phyloP scores from a whole-genome alignment of 192 early-diverging fungal species.

The Mortierella antarctica region DNA sequence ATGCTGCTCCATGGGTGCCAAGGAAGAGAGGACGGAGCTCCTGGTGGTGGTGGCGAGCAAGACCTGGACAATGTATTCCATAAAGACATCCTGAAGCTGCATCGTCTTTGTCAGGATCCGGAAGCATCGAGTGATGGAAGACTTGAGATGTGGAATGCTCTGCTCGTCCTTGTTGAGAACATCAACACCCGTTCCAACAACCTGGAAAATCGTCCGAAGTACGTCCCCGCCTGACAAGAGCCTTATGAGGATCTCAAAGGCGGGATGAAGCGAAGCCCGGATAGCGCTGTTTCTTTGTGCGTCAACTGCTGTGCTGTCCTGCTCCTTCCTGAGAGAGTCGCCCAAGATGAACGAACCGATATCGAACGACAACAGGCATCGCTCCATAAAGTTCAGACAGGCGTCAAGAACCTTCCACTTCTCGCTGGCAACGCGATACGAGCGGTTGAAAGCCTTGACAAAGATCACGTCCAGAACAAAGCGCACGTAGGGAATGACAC shows the following conservation, averaged over 20 bases:
- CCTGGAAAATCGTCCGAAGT: conserved; percentile 73
- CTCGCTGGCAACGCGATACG: conserved; percentile 74
- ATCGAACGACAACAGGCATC: conserved; percentile 82
- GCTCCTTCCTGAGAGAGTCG: conserved; percentile 15
- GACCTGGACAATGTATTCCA: conserved; percentile 62
- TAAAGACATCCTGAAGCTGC: conserved; percentile 80
- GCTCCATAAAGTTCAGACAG: conserved; percentile 84
- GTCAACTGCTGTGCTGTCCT: conserved; percentile 29
- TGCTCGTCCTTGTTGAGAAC: conserved; percentile 62
- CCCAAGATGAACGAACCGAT: conserved; percentile 53
- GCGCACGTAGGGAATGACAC: conserved; percentile 81
- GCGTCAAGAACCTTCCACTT: conserved; percentile 80
- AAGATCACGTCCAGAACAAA: conserved; percentile 90
- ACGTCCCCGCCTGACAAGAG: conserved; percentile 83
- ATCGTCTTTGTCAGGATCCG: conserved; percentile 75
- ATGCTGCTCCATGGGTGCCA: conserved; percentile 84
- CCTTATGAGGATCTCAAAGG: conserved; percentile 83
- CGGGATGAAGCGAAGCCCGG: conserved; percentile 78
- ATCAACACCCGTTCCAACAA: conserved; percentile 72
- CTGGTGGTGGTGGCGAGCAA: conserved; percentile 55
- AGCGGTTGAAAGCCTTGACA: conserved; percentile 75
- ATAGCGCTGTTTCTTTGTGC: conserved; percentile 44
- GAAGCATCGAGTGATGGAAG: conserved; percentile 60
- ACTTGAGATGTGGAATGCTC: conserved; percentile 47
- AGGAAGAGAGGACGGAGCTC: conserved; percentile 56